Conservation (phyloP, 2,329 filamentous ascomycete genomes). For the Ceratocystis diversiconidia region DNA sequence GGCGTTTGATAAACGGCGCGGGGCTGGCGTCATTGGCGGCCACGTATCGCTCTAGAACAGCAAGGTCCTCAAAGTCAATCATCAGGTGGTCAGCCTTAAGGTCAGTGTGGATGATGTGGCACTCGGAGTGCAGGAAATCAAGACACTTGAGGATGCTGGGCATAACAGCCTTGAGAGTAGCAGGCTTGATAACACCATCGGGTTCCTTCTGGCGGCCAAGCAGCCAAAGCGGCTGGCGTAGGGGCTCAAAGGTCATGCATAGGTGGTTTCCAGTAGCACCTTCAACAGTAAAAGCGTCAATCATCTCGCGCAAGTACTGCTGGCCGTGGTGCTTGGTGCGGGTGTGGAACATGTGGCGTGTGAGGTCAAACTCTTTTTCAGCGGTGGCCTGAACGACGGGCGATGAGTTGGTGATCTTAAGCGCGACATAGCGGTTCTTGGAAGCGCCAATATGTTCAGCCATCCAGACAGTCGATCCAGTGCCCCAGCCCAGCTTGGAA, state of each 20-base stretch:
- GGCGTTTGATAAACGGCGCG: constrained; percentile 20
- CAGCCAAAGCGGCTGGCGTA: constrained; percentile 30
- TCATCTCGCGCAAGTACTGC: constrained; percentile 23
- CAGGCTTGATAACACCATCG: constrained; percentile 26
- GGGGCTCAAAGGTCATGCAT: constrained; percentile 27
- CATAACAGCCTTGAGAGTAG: constrained; percentile 28
- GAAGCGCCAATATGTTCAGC: constrained; percentile 21
- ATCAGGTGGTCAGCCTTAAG: constrained; percentile 28
- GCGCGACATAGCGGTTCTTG: constrained; percentile 21
- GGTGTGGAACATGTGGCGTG: constrained; percentile 20
- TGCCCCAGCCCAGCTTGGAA: constrained; percentile 29
- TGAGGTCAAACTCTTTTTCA: constrained; percentile 21
- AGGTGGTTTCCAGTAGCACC: constrained; percentile 24
- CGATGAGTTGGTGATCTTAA: constrained; percentile 24
- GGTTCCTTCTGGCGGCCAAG: constrained; percentile 27
- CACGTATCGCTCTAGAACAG: constrained; percentile 21
- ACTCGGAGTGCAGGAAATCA: constrained; percentile 30
- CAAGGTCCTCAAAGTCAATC: constrained; percentile 19
- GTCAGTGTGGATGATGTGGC: constrained; percentile 33
- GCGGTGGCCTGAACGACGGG: constrained; percentile 21
- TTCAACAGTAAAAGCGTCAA: constrained; percentile 24
- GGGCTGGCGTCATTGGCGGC: constrained; percentile 21
- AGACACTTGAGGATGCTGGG: constrained; percentile 27
- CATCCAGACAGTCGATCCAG: constrained; percentile 30
- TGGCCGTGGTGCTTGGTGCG: constrained; percentile 23